Base-by-base conservation (phyloP, 805 yeast genomes). In the Metschnikowia vanudenii region DNA sequence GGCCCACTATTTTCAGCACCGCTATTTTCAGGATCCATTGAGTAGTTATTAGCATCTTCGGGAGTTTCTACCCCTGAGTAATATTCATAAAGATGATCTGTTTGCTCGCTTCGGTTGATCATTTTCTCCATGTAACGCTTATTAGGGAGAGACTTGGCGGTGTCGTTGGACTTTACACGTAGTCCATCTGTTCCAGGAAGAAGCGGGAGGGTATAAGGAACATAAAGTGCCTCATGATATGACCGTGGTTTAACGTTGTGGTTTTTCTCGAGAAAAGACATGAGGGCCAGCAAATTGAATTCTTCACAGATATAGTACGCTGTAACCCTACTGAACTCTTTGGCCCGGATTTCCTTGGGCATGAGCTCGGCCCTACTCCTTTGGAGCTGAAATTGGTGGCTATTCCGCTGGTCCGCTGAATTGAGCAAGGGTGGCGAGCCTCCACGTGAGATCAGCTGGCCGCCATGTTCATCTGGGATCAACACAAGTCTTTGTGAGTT, bases 211-310 rank as follows among this genome's bases (percentile, higher is more conserved):
- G 89, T 78, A 59, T 91, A 92, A 0, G 96, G 96, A 7, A 87
- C 92, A 59, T 91, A 92, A 19, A 94, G 67, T n/a, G 89, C 96
- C 57, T 92, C 97, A 65, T 92, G 97, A 58, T 92, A 92, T 26
- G 86, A 62, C 51, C 97, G 72, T 1, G 97, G 96, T 6, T 87
- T 79, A 1, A 91, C 96, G 56, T 84, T 84, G 65, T 92, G 99
- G 37, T 82, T 74, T 7, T 77, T 70, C 33, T 76, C 70, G 24
- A 94, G 67, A 56, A 88, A 92, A 37, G 75, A 73, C 1, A 85
- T 75, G 2, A 89, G 80, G 6, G 78, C 69, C 28, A 74, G 73
- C 43, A 94, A 65, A 57, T 87, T 76, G 58, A 89, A 84, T 28
- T 85, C 88, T 47, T 89, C 97, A 14, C 96, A 84, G 4, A 91